These are phyloP conservation scores for Tubosaeta sp. DNA, from an alignment of 768 basidiomycete genomes.

Conservation along the genomic window DNA sequence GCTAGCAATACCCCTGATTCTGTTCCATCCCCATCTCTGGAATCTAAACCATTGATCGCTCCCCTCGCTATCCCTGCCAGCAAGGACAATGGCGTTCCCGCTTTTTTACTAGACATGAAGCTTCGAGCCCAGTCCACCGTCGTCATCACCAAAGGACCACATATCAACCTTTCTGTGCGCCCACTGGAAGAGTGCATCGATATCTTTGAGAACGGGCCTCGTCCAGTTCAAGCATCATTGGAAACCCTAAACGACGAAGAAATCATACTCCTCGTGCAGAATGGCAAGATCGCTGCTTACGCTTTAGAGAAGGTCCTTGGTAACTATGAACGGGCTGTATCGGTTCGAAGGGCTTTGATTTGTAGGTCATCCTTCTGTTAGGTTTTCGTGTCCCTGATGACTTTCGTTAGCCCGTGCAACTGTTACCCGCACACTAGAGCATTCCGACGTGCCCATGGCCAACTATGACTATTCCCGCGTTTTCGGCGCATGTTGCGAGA, in stretches of 20 bases:
- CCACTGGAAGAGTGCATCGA: slow-evolving; percentile 74
- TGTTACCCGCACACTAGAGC: slow-evolving; percentile 76
- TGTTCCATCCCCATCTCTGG: slow-evolving; percentile 12
- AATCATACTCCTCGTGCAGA: slow-evolving; percentile 80
- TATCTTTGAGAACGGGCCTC: slow-evolving; percentile 71
- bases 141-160: slow-evolving; percentile 11
- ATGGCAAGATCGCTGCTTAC: slow-evolving; percentile 93
- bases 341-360: slow-evolving; percentile 81
- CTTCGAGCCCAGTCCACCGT: slow-evolving; percentile 25
- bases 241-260: slow-evolving; percentile 84
- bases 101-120: slow-evolving; percentile 32
- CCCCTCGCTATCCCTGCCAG: slow-evolving; percentile 21
- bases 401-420: slow-evolving; percentile 70
- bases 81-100: slow-evolving; percentile 24
- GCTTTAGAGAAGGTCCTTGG: slow-evolving; percentile 94
- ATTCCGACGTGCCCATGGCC: slow-evolving; percentile 74
- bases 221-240: slow-evolving; percentile 53
- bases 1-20: slow-evolving; percentile 15
- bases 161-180: slow-evolving; percentile 32
- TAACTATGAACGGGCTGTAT: slow-evolving; percentile 82
- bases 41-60: slow-evolving; percentile 19
- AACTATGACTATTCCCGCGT: slow-evolving; percentile 94
- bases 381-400: slow-evolving; percentile 7
- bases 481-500: slow-evolving; percentile 96
- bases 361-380: slow-evolving; percentile 50